Conservation (phyloP, 352 stramenopile species). For the Phytophthora tubulina region DNA sequence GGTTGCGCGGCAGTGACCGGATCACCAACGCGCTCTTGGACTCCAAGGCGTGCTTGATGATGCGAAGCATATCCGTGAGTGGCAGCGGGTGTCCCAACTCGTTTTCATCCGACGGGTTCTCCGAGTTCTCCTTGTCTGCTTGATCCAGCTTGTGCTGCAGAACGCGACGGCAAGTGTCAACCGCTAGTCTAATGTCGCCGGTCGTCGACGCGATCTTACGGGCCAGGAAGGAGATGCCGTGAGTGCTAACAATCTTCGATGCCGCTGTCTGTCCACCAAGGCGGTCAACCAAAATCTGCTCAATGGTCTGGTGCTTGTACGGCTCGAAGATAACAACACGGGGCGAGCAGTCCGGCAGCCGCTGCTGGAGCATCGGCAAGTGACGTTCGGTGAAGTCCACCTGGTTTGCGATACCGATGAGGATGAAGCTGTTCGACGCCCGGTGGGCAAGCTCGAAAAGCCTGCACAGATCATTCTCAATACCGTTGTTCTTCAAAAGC, state of each 20-base stretch:
- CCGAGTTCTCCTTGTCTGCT: conserved; percentile 44
- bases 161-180: conserved; percentile 80
- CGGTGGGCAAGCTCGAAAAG: conserved; percentile 85
- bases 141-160: conserved; percentile 66
- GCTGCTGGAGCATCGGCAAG: conserved; percentile 62
- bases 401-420: conserved; percentile 87
- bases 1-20: conserved; percentile 73
- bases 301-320: conserved; percentile 83
- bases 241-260: conserved; percentile 64
- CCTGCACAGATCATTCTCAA: conserved; percentile 75
- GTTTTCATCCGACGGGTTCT: conserved; percentile 36
- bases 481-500: conserved; percentile 69
- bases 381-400: conserved; percentile 89
- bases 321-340: conserved; percentile 83
- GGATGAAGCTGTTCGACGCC: conserved; percentile 65
- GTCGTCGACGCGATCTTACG: conserved; percentile 83
- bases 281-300: conserved; percentile 76
- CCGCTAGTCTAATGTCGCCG: conserved; percentile 77
- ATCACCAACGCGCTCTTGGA: conserved; percentile 68
- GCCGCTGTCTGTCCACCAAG: conserved; percentile 59
- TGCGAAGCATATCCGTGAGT: conserved; percentile 77
- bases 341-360: conserved; percentile 61
- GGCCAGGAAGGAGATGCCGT: conserved; percentile 82
- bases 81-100: conserved; percentile 49
- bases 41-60: conserved; percentile 79